phyloP scores from a whole-genome alignment of 805 yeast genomes.

The Ogataea ganodermae region DNA sequence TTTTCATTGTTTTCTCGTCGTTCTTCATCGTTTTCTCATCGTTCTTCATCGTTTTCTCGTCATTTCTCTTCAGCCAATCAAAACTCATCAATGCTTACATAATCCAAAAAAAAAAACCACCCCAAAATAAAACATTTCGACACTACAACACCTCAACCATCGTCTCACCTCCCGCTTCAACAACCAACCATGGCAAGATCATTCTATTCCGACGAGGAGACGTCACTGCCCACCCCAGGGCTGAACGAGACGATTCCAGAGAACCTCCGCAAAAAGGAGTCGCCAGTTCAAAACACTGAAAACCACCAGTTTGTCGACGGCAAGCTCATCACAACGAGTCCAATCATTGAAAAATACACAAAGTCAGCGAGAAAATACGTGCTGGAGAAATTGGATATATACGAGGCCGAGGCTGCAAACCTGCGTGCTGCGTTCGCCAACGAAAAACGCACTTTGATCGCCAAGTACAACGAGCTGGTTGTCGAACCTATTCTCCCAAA shows the following conservation, averaged over 20 bases:
- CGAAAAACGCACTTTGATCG: slow-evolving; percentile 39
- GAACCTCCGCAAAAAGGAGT: slow-evolving; percentile 42
- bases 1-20: too few species aligned
- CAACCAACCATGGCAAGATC: slow-evolving; percentile 32
- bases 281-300: slow-evolving; percentile 29
- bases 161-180: too few species aligned
- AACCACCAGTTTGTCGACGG: slow-evolving; percentile 49
- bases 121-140: background rate
- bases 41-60: too few species aligned
- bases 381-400: slow-evolving; percentile 39
- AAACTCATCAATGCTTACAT: too few species aligned
- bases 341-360: slow-evolving; percentile 46
- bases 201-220: slow-evolving; percentile 57
- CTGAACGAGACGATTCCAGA: slow-evolving; percentile 39
- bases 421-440: slow-evolving; percentile 48
- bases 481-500: slow-evolving; percentile 59
- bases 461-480: slow-evolving; percentile 39
- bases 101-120: background rate
- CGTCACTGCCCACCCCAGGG: slow-evolving; percentile 50
- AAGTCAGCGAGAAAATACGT: slow-evolving; percentile 42
- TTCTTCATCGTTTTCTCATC: too few species aligned
- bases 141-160: too few species aligned
- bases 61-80: too few species aligned
- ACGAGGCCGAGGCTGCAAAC: slow-evolving; percentile 47
- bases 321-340: slow-evolving; percentile 53